Conservation (phyloP, 495 filamentous ascomycete species). For the Hypoxylon perforatum region DNA sequence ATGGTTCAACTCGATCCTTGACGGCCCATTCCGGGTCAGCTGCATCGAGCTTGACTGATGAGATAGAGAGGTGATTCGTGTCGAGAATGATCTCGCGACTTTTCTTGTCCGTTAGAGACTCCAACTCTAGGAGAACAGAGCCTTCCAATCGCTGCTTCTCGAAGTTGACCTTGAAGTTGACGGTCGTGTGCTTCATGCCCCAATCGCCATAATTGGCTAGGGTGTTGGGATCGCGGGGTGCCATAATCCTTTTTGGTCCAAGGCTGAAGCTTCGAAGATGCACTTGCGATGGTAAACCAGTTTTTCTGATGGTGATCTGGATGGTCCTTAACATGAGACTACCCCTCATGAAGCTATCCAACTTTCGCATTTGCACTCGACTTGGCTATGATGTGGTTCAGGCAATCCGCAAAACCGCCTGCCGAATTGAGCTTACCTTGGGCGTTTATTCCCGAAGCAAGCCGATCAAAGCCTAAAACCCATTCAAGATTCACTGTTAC, state of each 20-base stretch:
- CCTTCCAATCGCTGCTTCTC: constrained; percentile 77
- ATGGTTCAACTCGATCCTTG: constrained; percentile 74
- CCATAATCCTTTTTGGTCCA: constrained; percentile 57
- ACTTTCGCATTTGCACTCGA: constrained; percentile 33
- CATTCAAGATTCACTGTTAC: too few species aligned
- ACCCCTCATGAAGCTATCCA: constrained; percentile 40
- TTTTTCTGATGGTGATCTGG: constrained; percentile 37
- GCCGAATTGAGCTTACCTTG: constrained; percentile 37
- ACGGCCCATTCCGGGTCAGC: constrained; percentile 72
- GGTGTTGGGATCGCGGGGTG: constrained; percentile 87
- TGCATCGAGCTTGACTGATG: constrained; percentile 70
- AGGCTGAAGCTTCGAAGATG: constrained; percentile 34
- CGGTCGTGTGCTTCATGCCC: constrained; percentile 80
- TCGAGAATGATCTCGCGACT: constrained; percentile 85
- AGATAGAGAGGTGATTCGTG: constrained; percentile 81
- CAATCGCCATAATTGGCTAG: constrained; percentile 90
- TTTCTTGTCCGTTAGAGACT: constrained; percentile 73
- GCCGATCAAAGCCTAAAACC: constrained; percentile 18
- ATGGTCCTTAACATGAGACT: constrained; percentile 39
- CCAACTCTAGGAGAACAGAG: constrained; percentile 77
- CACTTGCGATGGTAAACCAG: constrained; percentile 27
- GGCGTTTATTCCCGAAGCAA: constrained; percentile 10
- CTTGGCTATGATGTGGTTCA: neutral
- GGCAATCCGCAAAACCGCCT: constrained; percentile 18
- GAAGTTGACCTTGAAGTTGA: constrained; percentile 85